Evolutionary conservation across 75 land plant species (phyloP), one percentile per base, ranked within the genome.

Genomic region (Larix kaempferi): DNA sequence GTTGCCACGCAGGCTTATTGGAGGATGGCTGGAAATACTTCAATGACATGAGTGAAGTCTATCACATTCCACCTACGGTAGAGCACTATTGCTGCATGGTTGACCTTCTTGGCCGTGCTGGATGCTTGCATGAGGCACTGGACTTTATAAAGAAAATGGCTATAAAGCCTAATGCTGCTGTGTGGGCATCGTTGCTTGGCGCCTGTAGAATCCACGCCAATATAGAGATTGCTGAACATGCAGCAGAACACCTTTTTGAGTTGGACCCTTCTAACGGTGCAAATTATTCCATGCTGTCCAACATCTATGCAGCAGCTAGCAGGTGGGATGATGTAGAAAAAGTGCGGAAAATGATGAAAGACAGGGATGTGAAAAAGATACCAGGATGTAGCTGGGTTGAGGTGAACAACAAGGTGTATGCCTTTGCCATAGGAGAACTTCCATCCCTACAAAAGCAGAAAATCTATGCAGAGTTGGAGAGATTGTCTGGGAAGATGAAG

Each of bases 331-430:
- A 69, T 60, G 90, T 88, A 37, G 78, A 62, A 0, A 82, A 61
- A 77, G 75, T 93, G 35, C 87, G 84, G 80, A 82, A 77, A 44
- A 77, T 85, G 58, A 91, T 89, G 91, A 84, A 82, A 56, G 85
- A 74, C 5, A 78, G 84, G 52, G 62, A 56, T 17, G 72, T 81
- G n/a, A 33, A 29, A 33, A 67, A 56, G 44, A 65, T 73, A 44
- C 82, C 84, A 2, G 81, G 81, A 61, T 60, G 56, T 17, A 73
- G 83, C 57, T 82, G 78, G 74, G 77, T 86, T 64, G 87, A 82
- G 79, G 72, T 86, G 15, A 74, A 72, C 14, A 69, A 71, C 5
- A 16, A 54, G 39, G 54, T 59, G 3, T 76, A 79, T 55, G 27
- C 76, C 13, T 79, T 79, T 56, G 10, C 59, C 71, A 66, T 37